These are phyloP conservation scores for Begonia loranthoides DNA, from an alignment of 306 rosid species.

Conservation along the genomic window DNA sequence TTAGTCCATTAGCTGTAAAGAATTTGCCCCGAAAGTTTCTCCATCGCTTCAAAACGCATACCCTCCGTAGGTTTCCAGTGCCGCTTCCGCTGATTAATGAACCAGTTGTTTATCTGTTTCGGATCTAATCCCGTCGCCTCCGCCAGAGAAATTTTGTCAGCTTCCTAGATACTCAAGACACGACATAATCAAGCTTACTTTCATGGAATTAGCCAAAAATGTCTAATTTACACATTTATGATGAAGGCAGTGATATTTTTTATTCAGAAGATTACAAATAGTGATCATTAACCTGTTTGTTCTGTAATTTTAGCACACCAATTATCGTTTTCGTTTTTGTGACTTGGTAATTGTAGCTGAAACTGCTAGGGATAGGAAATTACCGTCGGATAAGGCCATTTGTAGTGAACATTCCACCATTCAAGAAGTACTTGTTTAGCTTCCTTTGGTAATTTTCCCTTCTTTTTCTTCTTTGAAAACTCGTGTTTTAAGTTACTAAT, in stretches of 20 bases:
- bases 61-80: slow-evolving; percentile 94
- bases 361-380: no score
- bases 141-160: slow-evolving; percentile 73
- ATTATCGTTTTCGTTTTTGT: no score
- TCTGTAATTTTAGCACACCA: no score
- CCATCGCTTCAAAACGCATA: slow-evolving; percentile 65
- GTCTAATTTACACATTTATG: no score
- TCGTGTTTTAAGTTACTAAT: slow-evolving; percentile 37
- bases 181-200: no score
- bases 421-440: slow-evolving; percentile 40
- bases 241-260: no score
- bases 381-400: slow-evolving; percentile 71
- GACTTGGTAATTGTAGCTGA: no score
- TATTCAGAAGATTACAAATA: no score
- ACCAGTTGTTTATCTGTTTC: slow-evolving; percentile 97
- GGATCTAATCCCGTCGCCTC: slow-evolving; percentile 76
- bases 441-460: slow-evolving; percentile 54
- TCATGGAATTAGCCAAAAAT: no score
- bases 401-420: slow-evolving; percentile 52
- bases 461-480: slow-evolving; percentile 49
- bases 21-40: slow-evolving; percentile 38
- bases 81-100: slow-evolving; percentile 87
- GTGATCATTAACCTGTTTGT: no score
- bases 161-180: slow-evolving; percentile 33
- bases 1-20: slow-evolving; percentile 27